Percentiles rank a stretch among this genome's conserved stretches.
Conservation (phyloP, 2,329 filamentous ascomycete species). For the Tolypocladium sp. region DNA sequence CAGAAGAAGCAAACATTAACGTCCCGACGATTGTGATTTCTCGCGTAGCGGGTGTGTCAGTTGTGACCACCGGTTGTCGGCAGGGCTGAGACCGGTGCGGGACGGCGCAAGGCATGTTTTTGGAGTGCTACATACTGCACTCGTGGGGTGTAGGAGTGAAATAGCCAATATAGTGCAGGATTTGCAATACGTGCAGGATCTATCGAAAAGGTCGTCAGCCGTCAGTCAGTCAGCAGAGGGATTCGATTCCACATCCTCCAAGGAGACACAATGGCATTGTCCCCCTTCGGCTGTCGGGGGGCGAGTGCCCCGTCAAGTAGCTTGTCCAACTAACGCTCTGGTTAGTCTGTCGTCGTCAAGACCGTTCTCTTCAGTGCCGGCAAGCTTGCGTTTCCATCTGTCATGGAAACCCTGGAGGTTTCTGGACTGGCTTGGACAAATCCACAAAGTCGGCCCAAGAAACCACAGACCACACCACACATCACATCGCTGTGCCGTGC, state of each 20-base stretch:
- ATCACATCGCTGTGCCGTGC: neutral
- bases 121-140: neutral
- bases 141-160: neutral
- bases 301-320: too few species aligned
- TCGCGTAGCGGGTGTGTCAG: neutral
- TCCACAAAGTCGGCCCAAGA: neutral
- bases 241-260: neutral
- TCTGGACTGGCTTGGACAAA: neutral
- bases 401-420: neutral
- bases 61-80: neutral
- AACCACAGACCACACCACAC: neutral
- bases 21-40: neutral
- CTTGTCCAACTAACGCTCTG: too few species aligned
- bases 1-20: neutral
- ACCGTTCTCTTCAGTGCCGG: neutral
- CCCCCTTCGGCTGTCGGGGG: neutral
- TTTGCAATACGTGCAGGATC: neutral
- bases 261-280: neutral
- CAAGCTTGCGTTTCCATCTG: neutral
- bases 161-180: neutral
- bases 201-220: neutral
- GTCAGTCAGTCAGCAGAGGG: neutral
- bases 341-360: neutral
- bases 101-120: neutral
- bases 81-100: neutral